phyloP scores from a whole-genome alignment of 2,329 filamentous ascomycete species.

The Nigrospora osmanthi region DNA sequence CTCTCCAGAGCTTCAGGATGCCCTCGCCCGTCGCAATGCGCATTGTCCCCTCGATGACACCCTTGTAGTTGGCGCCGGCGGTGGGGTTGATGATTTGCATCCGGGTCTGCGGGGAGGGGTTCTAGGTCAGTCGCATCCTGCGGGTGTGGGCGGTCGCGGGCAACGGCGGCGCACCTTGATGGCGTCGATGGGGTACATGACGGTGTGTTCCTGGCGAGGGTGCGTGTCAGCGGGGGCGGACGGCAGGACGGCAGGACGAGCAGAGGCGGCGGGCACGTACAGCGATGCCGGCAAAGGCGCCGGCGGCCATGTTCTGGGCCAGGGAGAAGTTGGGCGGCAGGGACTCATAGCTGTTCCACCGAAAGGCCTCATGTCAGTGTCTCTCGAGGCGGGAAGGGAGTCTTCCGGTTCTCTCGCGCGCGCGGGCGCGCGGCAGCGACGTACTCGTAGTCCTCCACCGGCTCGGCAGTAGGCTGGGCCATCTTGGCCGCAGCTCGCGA shows the following conservation, averaged over 20 bases:
- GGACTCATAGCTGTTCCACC: constrained; percentile 67
- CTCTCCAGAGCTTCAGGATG: constrained; percentile 86
- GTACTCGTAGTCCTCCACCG: constrained; percentile 60
- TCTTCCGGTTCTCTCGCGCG: background rate
- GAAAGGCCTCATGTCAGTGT: constrained; percentile 8
- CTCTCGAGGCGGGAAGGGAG: constrained; percentile 1
- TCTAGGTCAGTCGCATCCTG: constrained; percentile 4
- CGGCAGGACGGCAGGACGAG: background rate
- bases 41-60: constrained; percentile 85
- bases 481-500: constrained; percentile 61
- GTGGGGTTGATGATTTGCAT: constrained; percentile 94
- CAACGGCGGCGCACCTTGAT: constrained; percentile 64
- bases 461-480: constrained; percentile 60
- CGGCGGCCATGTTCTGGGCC: constrained; percentile 88
- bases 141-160: constrained; percentile 5
- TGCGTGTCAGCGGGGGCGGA: constrained; percentile 10
- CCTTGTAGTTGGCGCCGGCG: constrained; percentile 73
- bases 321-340: constrained; percentile 92
- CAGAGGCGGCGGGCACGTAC: constrained; percentile 40
- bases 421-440: constrained; percentile 21
- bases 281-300: constrained; percentile 93
- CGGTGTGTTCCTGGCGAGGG: constrained; percentile 74
- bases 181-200: constrained; percentile 98
- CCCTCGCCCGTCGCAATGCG: constrained; percentile 89
- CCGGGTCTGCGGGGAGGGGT: constrained; percentile 59